These are phyloP conservation scores for Arachis hypogaea DNA, from an alignment of 306 rosid species.

Conservation along the genomic window DNA sequence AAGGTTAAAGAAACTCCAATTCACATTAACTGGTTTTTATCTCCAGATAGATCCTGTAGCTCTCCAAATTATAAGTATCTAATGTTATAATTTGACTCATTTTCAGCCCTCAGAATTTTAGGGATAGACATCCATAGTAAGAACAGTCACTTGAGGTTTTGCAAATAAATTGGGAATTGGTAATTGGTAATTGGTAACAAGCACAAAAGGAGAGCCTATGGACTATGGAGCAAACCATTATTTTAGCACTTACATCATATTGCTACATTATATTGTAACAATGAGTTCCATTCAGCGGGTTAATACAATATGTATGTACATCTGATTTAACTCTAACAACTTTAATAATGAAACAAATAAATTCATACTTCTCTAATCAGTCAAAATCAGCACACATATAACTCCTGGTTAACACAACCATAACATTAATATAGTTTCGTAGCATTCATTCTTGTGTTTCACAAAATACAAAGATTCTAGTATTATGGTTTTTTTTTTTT, in stretches of 20 bases:
- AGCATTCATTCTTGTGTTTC: neutral
- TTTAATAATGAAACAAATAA: slow-evolving; percentile 12
- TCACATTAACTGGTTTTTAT: slow-evolving; percentile 6
- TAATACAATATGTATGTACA: neutral
- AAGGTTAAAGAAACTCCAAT: neutral
- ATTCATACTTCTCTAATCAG: slow-evolving; percentile 22
- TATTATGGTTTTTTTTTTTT: neutral
- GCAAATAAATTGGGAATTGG: neutral
- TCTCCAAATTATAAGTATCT: neutral
- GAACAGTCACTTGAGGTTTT: slow-evolving; percentile 12
- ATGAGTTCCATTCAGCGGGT: neutral
- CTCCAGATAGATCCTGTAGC: neutral
- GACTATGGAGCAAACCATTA: slow-evolving; percentile 1
- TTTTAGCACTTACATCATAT: neutral
- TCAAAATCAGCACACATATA: too few species aligned
- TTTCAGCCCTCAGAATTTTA: neutral
- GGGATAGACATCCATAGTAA: neutral
- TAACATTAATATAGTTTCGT: neutral
- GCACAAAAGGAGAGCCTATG: slow-evolving; percentile 18
- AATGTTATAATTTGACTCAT: neutral
- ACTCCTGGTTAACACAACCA: neutral
- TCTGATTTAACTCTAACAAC: neutral
- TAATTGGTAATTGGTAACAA: too few species aligned
- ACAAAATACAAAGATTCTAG: neutral
- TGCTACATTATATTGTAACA: neutral